These are phyloP conservation scores for Trametes elegans DNA, from an alignment of 768 basidiomycete species.

Conservation along the genomic window DNA sequence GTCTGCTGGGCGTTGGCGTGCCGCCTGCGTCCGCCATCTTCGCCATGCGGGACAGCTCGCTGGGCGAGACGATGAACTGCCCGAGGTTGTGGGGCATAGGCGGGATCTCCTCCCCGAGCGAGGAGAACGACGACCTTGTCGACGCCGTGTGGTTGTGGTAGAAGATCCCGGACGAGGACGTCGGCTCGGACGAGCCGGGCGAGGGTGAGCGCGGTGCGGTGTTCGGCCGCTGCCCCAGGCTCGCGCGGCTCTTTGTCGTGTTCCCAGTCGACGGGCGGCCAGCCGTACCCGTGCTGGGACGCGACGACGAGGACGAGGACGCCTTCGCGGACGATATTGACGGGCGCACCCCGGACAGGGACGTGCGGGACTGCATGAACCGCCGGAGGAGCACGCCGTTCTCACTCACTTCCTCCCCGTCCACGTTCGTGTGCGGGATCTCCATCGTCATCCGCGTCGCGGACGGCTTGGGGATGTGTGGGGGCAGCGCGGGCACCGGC, in stretches of 20 bases:
- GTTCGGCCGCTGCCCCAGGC: constrained; percentile 37
- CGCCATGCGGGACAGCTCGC: constrained; percentile 44
- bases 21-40: constrained; percentile 7
- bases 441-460: constrained; percentile 27
- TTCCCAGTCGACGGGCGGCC: constrained; percentile 25
- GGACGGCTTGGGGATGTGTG: constrained; percentile 13
- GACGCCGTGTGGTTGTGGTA: constrained; percentile 40
- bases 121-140: constrained; percentile 55
- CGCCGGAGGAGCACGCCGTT: constrained; percentile 14
- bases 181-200: constrained; percentile 56
- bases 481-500: constrained; percentile 60
- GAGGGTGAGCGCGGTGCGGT: constrained; percentile 60
- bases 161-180: constrained; percentile 54
- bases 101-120: constrained; percentile 44
- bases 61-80: constrained; percentile 55
- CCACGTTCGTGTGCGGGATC: constrained; percentile 18
- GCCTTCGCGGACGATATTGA: constrained; percentile 18
- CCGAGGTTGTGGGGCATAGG: constrained; percentile 39
- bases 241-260: constrained; percentile 12
- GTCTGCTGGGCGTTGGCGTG: neutral
- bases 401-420: constrained; percentile 15
- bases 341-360: constrained; percentile 27
- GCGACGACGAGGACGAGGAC: constrained; percentile 16
- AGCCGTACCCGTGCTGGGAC: constrained; percentile 19
- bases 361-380: constrained; percentile 28